Base-by-base conservation (phyloP, 306 rosid species). In the Begonia fuchsioides region DNA sequence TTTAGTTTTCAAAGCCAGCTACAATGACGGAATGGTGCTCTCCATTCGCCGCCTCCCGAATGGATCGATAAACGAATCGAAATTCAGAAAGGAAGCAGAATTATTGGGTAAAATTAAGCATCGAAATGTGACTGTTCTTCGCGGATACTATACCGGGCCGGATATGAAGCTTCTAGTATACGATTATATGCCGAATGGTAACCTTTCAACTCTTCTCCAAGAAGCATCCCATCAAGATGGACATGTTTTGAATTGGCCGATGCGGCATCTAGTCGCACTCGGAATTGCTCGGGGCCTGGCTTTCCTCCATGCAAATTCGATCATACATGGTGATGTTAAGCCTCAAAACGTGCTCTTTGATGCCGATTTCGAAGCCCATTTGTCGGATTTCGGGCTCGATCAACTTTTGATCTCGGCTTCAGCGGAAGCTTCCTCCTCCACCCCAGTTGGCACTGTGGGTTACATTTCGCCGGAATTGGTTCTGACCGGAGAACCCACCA, bases 181-280 rank as follows among this genome's bases (percentile, higher is more conserved):
- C 15, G 96, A n/a, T n/a, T n/a, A n/a, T n/a, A n/a, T n/a, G n/a
- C n/a, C n/a, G n/a, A n/a, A n/a, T n/a, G n/a, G n/a, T 39, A 87
- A 87, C 72, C 94, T 87, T 1, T 93, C 88, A 13, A 87, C 93
- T 12, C 87, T 87, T 50, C 94, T 87, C 50, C 96, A 87, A 75
- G 96, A 87, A 78, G 96, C 96, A 48, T 80, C 96, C 32, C 96
- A 87, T 65, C 96, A 83, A 72, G 96, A 87, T 35, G 96, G 96
- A 3, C 96, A 87, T 66, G 96, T 87, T 48, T 71, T 87, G 11
- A 87, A 87, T 58, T 87, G 96, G 96, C 96, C 96, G 65, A 87
- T 87, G 96, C 79, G 96, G n/a, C 94, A 87, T 59, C 93, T 87
- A 69, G 83, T 87, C 51, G 96, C 96, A 2, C 83, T 87, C 0